phyloP scores from a whole-genome alignment of 164 flowering plant genomes.

The grape (Vitis vinifera) region ASM3070453v1 NC_081810.1:13899001-13899500 shows the following conservation, averaged over 20 bases:
- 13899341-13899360: slow-evolving; percentile 40
- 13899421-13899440: too few species aligned
- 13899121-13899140: slow-evolving; percentile 4
- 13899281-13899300: slow-evolving; percentile 88
- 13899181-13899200: slow-evolving; percentile 22
- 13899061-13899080: slow-evolving; percentile 17
- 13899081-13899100: slow-evolving; percentile 11
- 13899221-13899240: slow-evolving; percentile 37
- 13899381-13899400: too few species aligned
- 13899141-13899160: background rate
- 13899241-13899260: slow-evolving; percentile 45
- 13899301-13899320: slow-evolving; percentile 90
- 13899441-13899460: too few species aligned
- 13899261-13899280: slow-evolving; percentile 75
- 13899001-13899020: slow-evolving; percentile 31
- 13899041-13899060: slow-evolving; percentile 14
- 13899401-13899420: too few species aligned
- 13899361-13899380: background rate
- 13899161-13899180: background rate
- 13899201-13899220: slow-evolving; percentile 30
- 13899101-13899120: background rate
- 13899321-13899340: slow-evolving; percentile 89
- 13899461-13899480: too few species aligned
- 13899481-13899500: background rate
- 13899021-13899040: slow-evolving; percentile 22